Evolutionary conservation across 768 basidiomycete species (phyloP), one percentile per base, ranked within the genome.

Genomic region (Agaricus subrufescens): DNA sequence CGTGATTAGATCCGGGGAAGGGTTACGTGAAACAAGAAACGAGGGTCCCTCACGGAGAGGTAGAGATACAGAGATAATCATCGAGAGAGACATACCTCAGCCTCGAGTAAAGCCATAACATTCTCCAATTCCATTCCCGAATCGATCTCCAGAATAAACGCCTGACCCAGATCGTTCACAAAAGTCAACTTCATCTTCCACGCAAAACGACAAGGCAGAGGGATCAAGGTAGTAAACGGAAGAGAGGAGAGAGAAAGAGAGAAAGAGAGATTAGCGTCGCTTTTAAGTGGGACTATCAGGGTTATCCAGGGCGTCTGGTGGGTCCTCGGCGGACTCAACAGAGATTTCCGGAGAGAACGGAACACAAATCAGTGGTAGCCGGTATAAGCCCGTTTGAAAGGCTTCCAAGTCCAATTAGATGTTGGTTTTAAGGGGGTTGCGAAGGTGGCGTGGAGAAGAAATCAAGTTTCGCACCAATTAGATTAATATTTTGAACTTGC

Each of bases 101-200:
- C 95, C 71, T 97, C 94, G n/a, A 97, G 78, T 52, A 98, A 76
- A 11, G 92, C 96, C 81, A 89, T 88, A 38, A 98, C 86, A 68
- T 95, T 89, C 75, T 92, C 90, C 29, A 98, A 81, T 69, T 91
- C 86, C 90, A 98, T 94, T 52, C 79, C 80, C 1, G 91, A 81
- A 72, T 94, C 92, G 62, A 97, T 91, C 66, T 98, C 95, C 50
- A 96, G 73, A 40, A 71, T 64, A 62, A 81, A 89, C 1, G 77
- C 73, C 54, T 85, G 75, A 7, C 88, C 89, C 23, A 79, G 59
- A 60, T 91, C 89, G 48, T 75, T 88, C 44, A 84, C 71, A 65
- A 91, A 89, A 2, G 88, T 90, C 54, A 91, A 69, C 62, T 82
- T 74, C 89, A 91, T 92, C 59, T 11, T 50, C 23, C 12, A 31